Conservation (phyloP, 1,139 yeast species). For the Suhomyces wounanorum region DNA sequence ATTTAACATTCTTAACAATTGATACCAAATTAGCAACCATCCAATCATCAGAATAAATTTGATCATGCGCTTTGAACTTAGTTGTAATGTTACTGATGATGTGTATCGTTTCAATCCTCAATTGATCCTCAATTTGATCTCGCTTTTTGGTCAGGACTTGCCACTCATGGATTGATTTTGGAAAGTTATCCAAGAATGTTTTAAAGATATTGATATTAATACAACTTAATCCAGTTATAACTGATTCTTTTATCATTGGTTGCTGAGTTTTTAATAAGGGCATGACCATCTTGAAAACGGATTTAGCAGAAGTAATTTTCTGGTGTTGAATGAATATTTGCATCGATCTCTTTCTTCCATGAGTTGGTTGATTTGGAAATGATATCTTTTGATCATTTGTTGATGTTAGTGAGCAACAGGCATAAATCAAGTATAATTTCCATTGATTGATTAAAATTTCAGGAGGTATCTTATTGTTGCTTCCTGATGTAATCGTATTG, state of each 20-base stretch:
- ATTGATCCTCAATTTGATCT: slow-evolving; percentile 47
- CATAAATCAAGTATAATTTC: slow-evolving; percentile 86
- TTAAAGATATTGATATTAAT: slow-evolving; percentile 87
- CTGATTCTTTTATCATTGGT: slow-evolving; percentile 75
- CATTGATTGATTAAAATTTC: slow-evolving; percentile 83
- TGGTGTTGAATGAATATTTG: slow-evolving; percentile 86
- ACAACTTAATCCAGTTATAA: slow-evolving; percentile 83
- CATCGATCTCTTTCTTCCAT: slow-evolving; percentile 70
- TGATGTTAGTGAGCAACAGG: slow-evolving; percentile 87
- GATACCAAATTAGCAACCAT: slow-evolving; percentile 64
- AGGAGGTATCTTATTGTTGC: slow-evolving; percentile 49
- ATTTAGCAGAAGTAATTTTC: slow-evolving; percentile 88
- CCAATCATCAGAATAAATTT: slow-evolving; percentile 66
- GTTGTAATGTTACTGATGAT: slow-evolving; percentile 70
- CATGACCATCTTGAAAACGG: slow-evolving; percentile 83
- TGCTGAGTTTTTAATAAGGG: slow-evolving; percentile 78
- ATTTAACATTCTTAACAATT: slow-evolving; percentile 65
- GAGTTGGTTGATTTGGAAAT: slow-evolving; percentile 60
- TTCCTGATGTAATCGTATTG: slow-evolving; percentile 39
- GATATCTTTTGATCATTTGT: slow-evolving; percentile 81
- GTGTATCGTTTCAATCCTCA: slow-evolving; percentile 78
- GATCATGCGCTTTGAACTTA: slow-evolving; percentile 55
- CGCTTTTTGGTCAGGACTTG: slow-evolving; percentile 38
- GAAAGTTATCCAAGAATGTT: slow-evolving; percentile 78
- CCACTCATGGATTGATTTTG: slow-evolving; percentile 64